Base-by-base conservation (phyloP, 2,329 filamentous ascomycete genomes). In the Teratosphaeriaceae sp. region DNA sequence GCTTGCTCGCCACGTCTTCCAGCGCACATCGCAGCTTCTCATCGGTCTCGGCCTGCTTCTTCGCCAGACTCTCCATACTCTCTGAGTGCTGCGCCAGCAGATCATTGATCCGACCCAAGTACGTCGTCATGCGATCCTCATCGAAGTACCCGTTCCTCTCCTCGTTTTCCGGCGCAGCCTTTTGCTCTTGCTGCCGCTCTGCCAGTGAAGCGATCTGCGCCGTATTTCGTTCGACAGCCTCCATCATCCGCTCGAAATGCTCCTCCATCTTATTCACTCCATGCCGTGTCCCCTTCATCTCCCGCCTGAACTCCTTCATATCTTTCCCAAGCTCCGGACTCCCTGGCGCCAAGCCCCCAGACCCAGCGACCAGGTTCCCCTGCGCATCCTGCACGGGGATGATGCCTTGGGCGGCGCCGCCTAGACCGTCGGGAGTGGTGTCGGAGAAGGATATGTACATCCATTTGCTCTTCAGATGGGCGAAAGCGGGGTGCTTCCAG, bases 381-480 rank as follows among this genome's bases (percentile, higher is more conserved):
- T 49, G 21, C 15, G 45, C 52, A 49, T 59, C 54, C 42, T 59
- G 56, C n/a, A 56, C 44, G 1, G 56, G 56, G 33, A 57, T 56
- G n/a, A 57, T 51, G 7, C 48, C 53, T 38, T 56, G 54, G 34
- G 51, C 46, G n/a, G 52, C 54, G 12, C 53, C 52, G 23, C 52
- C 52, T 7, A 54, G 11, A 6, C 48, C 46, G 24, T 46, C 36
- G 18, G 42, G 38, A 12, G 26, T 18, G 5, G 51, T 47, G 29
- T 55, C 51, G 7, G 46, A 48, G 37, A 55, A 51, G 4, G 47
- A 40, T 23, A 54, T 55, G 40, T 59, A 61, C 49, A 58, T 61
- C 60, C 58, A 61, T 45, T 57, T 60, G 22, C 50, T 50, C 40
- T 56, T 57, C 27, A 62, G 38, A 39, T 58, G 58, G 22, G 51